A percentile compares a stretch with the other conserved stretches of the same genome.
Evolutionary conservation across 768 basidiomycete species (phyloP).

Genomic region (Tulasnella calospora): DNA sequence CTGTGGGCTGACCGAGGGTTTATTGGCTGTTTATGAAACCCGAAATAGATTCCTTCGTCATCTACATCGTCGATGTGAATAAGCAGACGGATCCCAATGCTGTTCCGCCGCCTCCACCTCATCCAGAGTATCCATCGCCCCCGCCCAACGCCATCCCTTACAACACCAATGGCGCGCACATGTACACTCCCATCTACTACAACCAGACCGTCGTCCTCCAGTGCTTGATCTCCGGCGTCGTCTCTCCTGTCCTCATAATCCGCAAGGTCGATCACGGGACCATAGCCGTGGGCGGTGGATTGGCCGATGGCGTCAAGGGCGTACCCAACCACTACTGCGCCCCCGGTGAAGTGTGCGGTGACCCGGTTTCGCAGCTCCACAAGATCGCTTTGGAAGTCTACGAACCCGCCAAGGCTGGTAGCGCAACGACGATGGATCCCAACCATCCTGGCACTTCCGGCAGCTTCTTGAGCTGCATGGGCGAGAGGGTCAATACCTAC

Average conservation of each 20-base stretch:
- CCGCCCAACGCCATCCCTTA: constrained; percentile 87
- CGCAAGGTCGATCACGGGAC: constrained; percentile 90
- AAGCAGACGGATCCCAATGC: constrained; percentile 73
- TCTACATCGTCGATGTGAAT: constrained; percentile 94
- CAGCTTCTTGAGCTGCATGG: constrained; percentile 85
- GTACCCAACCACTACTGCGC: constrained; percentile 78
- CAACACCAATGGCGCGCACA: constrained; percentile 70
- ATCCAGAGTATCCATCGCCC: constrained; percentile 85
- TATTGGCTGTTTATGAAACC: not conserved
- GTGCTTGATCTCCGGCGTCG: constrained; percentile 88
- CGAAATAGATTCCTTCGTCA: constrained; percentile 76
- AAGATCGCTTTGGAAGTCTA: constrained; percentile 93
- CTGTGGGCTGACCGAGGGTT: not conserved
- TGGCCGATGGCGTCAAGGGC: constrained; percentile 80
- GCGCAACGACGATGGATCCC: constrained; percentile 48
- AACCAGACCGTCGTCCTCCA: constrained; percentile 95
- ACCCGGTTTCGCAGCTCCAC: constrained; percentile 92
- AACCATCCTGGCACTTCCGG: constrained; percentile 75
- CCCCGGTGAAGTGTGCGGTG: constrained; percentile 83
- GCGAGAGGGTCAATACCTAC: constrained; percentile 89
- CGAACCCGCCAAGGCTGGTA: constrained; percentile 58
- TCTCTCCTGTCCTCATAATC: constrained; percentile 88
- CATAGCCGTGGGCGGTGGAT: constrained; percentile 84
- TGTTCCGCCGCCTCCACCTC: constrained; percentile 73
- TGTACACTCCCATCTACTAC: constrained; percentile 79